phyloP scores from a whole-genome alignment of 148 eudicot species.

The Silene conica region DNA sequence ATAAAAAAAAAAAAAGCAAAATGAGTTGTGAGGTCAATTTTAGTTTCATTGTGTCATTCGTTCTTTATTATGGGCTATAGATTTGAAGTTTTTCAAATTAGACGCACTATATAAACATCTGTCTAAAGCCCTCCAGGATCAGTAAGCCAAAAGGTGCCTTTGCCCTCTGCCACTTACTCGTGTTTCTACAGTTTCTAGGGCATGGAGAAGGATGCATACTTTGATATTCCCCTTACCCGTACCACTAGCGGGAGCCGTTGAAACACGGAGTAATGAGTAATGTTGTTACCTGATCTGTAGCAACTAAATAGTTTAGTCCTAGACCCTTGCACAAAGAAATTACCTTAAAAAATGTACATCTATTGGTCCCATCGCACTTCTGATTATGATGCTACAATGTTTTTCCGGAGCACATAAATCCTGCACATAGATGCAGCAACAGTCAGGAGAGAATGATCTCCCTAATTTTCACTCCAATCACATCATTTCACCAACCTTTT shows the following conservation, averaged over 20 bases:
- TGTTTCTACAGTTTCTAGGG: too few relatives aligned
- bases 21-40: not conserved
- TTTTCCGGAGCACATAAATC: constrained; percentile 12
- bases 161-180: too few relatives aligned
- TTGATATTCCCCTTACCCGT: too few relatives aligned
- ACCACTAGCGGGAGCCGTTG: too few relatives aligned
- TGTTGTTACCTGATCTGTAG: too few relatives aligned
- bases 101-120: not conserved
- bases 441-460: not conserved
- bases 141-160: not conserved
- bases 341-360: constrained; percentile 21
- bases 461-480: not conserved
- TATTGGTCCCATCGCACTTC: constrained; percentile 17
- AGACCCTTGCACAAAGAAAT: not conserved
- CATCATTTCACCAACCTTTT: constrained; percentile 13
- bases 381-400: constrained; percentile 13
- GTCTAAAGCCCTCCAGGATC: not conserved
- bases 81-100: too few relatives aligned
- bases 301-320: not conserved
- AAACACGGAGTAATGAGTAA: too few relatives aligned
- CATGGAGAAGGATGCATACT: too few relatives aligned
- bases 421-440: constrained; percentile 7
- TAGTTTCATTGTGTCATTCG: not conserved
- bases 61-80: not conserved
- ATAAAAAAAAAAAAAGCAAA: too few relatives aligned